Conservation (phyloP, 2,329 filamentous ascomycete species). For the Fusarium tuaranense region DNA sequence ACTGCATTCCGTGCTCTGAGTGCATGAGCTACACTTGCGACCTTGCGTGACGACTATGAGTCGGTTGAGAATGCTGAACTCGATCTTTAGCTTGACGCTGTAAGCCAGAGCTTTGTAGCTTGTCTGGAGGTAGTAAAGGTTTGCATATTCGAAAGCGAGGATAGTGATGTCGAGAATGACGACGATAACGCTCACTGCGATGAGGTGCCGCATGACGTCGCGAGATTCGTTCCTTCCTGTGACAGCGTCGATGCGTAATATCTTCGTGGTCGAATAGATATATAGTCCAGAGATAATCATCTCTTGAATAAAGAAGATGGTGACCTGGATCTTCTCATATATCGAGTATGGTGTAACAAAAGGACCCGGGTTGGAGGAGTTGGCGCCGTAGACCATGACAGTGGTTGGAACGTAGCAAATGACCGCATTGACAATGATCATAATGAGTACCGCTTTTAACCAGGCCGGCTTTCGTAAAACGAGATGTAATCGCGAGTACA, state of each 20-base stretch:
- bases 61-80: constrained; percentile 52
- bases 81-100: constrained; percentile 53
- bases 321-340: constrained; percentile 66
- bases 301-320: constrained; percentile 67
- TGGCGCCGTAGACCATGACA: constrained; percentile 65
- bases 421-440: constrained; percentile 66
- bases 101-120: constrained; percentile 46
- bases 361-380: constrained; percentile 44
- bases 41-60: not conserved
- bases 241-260: not conserved
- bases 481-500: constrained; percentile 72
- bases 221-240: constrained; percentile 5
- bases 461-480: constrained; percentile 62
- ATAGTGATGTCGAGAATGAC: constrained; percentile 53
- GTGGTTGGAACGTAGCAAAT: constrained; percentile 64
- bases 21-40: not conserved
- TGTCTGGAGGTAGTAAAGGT: constrained; percentile 45
- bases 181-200: constrained; percentile 57
- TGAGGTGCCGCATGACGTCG: constrained; percentile 49
- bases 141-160: constrained; percentile 53
- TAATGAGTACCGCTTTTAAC: constrained; percentile 62
- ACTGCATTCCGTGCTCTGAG: not conserved
- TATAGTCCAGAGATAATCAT: constrained; percentile 65
- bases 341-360: constrained; percentile 53
- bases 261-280: constrained; percentile 61